Conservation (phyloP, 805 yeast species). For the Kregervanrija pseudodelftensis region DNA sequence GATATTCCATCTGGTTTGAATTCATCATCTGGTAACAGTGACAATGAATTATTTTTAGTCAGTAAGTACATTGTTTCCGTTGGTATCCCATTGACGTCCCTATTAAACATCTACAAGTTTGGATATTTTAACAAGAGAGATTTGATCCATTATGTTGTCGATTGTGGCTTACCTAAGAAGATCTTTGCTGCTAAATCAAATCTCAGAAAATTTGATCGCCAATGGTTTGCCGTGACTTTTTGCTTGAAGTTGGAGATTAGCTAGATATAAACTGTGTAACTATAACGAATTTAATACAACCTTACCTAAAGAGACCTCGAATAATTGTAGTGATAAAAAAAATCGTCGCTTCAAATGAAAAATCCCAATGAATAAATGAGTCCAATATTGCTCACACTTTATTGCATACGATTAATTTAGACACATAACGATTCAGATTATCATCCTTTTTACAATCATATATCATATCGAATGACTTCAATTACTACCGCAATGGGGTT, state of each 20-base stretch:
- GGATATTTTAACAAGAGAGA: constrained; percentile 43
- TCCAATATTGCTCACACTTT: no score
- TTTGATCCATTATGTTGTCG: constrained; percentile 53
- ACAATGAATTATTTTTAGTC: constrained; percentile 12
- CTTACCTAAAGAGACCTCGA: no score
- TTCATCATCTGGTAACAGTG: constrained; percentile 62
- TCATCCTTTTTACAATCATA: no score
- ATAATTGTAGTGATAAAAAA: no score
- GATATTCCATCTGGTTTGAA: constrained; percentile 83
- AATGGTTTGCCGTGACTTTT: constrained; percentile 20
- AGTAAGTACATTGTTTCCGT: constrained; percentile 58
- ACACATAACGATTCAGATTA: no score
- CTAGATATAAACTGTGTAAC: background rate
- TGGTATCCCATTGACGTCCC: constrained; percentile 66
- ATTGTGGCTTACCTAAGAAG: constrained; percentile 61
- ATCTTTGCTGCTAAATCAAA: constrained; percentile 36
- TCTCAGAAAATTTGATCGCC: constrained; percentile 40
- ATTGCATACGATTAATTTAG: no score
- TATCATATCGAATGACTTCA: no score
- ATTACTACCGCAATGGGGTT: no score
- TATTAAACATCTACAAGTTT: constrained; percentile 52
- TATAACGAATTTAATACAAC: background rate
- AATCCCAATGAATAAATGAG: no score
- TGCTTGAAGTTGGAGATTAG: constrained; percentile 16
- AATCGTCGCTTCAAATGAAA: no score